These are phyloP conservation scores for Arthrobotrys sinensis DNA, from an alignment of 2,329 filamentous ascomycete genomes.

Conservation along the genomic window DNA sequence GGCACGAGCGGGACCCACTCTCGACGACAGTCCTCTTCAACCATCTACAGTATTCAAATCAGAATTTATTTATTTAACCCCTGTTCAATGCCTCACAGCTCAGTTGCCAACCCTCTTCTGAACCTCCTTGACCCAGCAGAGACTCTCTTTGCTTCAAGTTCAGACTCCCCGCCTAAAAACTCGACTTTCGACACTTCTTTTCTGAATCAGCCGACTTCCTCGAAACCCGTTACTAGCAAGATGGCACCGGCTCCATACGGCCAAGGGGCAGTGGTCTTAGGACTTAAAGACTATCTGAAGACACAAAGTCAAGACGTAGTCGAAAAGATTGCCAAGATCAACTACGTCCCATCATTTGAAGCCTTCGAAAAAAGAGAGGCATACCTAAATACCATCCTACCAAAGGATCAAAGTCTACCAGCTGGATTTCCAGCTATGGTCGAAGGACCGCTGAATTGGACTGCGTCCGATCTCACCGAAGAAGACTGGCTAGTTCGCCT, in stretches of 20 bases:
- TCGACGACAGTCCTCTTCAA: neutral
- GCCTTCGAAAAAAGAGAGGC: conserved; percentile 37
- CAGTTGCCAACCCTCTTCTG: conserved; percentile 5
- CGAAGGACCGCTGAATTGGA: conserved; percentile 41
- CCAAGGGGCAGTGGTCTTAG: conserved; percentile 43
- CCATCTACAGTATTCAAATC: conserved; percentile 6
- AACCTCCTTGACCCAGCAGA: conserved; percentile 13
- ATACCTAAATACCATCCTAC: conserved; percentile 34
- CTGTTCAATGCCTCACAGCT: conserved; percentile 31
- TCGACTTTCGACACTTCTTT: conserved; percentile 7
- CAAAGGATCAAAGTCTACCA: conserved; percentile 22
- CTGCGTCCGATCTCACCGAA: conserved; percentile 41
- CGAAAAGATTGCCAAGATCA: conserved; percentile 39
- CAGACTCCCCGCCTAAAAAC: neutral
- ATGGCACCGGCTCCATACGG: conserved; percentile 58
- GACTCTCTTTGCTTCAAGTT: conserved; percentile 7
- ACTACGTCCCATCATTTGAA: conserved; percentile 49
- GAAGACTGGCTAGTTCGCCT: conserved; percentile 52
- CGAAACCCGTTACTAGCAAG: neutral
- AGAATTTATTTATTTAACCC: conserved; percentile 20
- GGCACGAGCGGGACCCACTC: conserved; percentile 4
- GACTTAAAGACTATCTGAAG: conserved; percentile 40
- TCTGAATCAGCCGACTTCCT: neutral
- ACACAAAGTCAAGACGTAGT: conserved; percentile 12
- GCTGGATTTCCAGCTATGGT: conserved; percentile 34